Evolutionary conservation across 371 early-diverging fungal genomes (phyloP), one percentile per base, ranked within the genome.

Genomic region (Umbelopsis sp.): DNA sequence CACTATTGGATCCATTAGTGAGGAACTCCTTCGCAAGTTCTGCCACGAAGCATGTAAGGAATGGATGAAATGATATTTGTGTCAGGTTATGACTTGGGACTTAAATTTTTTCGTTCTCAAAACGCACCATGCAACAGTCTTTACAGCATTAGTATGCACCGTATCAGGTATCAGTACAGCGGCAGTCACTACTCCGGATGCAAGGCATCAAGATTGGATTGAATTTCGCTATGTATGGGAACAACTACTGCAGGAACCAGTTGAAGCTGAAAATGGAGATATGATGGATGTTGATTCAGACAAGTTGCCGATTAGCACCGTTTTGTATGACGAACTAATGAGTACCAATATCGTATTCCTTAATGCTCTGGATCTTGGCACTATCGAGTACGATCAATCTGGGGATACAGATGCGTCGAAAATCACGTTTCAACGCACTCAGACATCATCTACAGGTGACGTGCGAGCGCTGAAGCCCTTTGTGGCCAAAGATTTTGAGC

Each of bases 401-500:
- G 75, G 65, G 10, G 70, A 65, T 46, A 48, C 64, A 14, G 65
- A 69, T 6, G 69, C 45, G 3, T 45, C 14, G 2, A 44, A 67
- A 22, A 41, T 52, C 29, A n/a, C 25, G 41, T 57, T 44, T 7
- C 68, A 50, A 6, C 38, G 41, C 22, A 63, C n/a, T 38, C 16
- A 68, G 52, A 46, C 57, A 10, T 68, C 76, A 0, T 53, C 69
- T 3, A 76, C 84, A 8, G 75, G 76, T 16, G 83, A 84, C 63
- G 32, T 82, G 9, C 70, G 74, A 29, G 74, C 80, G 25, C 70
- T 93, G 48, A 69, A 70, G 24, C 87, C 92, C 0, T 78, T 83
- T 32, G 88, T 87, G 57, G 80, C 80, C 6, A 86, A 87, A 57
- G 93, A 94, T 69, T 89, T 92, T 71, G 65, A 80, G 10, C 74